Evolutionary conservation across 805 yeast species (phyloP).

Genomic region (Wickerhamomyces queroliae): DNA sequence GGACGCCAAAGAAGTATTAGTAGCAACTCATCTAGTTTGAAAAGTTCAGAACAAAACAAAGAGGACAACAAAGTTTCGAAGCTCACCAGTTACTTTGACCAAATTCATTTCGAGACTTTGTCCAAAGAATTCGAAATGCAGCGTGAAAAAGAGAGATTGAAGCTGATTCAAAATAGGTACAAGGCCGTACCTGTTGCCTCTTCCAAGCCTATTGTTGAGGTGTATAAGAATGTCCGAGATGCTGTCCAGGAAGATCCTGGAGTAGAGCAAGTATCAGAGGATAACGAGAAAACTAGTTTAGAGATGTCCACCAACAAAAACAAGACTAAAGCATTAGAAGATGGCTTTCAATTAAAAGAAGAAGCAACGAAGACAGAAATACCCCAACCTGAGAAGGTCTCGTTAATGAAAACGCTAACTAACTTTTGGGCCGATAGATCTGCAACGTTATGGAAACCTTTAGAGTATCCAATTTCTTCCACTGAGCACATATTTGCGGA

Average conservation of each 20-base stretch:
- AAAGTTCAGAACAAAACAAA: conserved; percentile 10
- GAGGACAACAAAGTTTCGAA: conserved; percentile 49
- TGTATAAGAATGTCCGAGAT: conserved; percentile 82
- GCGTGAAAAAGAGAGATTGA: conserved; percentile 70
- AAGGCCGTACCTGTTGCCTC: conserved; percentile 66
- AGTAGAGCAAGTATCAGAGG: conserved; percentile 14
- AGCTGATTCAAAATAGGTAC: conserved; percentile 52
- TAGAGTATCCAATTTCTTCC: conserved; percentile 71
- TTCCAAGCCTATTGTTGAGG: conserved; percentile 85
- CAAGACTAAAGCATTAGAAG: conserved; percentile 9
- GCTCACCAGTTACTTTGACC: conserved; percentile 62
- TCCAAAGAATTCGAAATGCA: conserved; percentile 85
- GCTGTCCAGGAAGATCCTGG: conserved; percentile 61
- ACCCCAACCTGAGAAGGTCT: conserved; percentile 58
- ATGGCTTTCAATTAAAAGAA: conserved; percentile 14
- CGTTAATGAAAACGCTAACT: conserved; percentile 76
- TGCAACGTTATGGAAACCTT: conserved; percentile 90
- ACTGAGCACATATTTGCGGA: conserved; percentile 92
- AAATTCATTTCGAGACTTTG: conserved; percentile 71
- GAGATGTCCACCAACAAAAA: conserved; percentile 3
- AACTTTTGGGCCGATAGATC: conserved; percentile 98
- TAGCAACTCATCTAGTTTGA: conserved; percentile 3
- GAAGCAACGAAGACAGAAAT: conserved; percentile 12
- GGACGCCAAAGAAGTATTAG: conserved; percentile 20
- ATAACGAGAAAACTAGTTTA: conserved; percentile 10